A percentile compares a stretch with the other conserved stretches of the same genome.
These are phyloP conservation scores for Fabrea salina DNA, from an alignment of 169 alveolate genomes.

Conservation along the genomic window DNA sequence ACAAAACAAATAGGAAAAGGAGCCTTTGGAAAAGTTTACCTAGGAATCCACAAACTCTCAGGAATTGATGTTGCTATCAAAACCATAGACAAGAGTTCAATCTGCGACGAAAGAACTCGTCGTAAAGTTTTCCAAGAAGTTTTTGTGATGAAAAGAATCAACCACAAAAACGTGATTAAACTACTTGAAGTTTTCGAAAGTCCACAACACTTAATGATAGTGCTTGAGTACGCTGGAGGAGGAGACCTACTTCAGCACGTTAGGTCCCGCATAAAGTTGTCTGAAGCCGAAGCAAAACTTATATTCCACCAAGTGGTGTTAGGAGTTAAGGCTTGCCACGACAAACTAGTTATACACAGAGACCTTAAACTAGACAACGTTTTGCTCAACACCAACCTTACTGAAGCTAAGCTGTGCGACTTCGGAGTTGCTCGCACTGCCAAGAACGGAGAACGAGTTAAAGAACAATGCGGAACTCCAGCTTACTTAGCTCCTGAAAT, in stretches of 20 bases:
- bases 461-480: conserved; percentile 83
- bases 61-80: conserved; percentile 70
- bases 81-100: conserved; percentile 58
- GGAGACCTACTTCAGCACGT: conserved; percentile 66
- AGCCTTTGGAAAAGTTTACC: conserved; percentile 75
- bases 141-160: conserved; percentile 41
- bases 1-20: conserved; percentile 73
- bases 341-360: conserved; percentile 46
- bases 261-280: conserved; percentile 43
- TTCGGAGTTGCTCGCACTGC: conserved; percentile 52
- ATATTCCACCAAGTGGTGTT: conserved; percentile 53
- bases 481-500: conserved; percentile 83
- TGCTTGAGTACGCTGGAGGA: conserved; percentile 74
- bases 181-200: conserved; percentile 65
- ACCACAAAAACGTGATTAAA: conserved; percentile 50
- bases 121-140: conserved; percentile 50
- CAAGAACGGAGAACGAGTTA: conserved; percentile 33
- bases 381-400: conserved; percentile 40
- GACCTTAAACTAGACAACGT: conserved; percentile 62
- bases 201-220: conserved; percentile 59
- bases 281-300: conserved; percentile 51
- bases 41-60: conserved; percentile 69
- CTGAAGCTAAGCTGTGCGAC: conserved; percentile 43
- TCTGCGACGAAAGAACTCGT: conserved; percentile 57
- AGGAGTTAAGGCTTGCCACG: conserved; percentile 36